A percentile compares a stretch with the other conserved stretches of the same genome.
phyloP scores from a whole-genome alignment of 208 protist species.

The Trypanosoma mega region DNA sequence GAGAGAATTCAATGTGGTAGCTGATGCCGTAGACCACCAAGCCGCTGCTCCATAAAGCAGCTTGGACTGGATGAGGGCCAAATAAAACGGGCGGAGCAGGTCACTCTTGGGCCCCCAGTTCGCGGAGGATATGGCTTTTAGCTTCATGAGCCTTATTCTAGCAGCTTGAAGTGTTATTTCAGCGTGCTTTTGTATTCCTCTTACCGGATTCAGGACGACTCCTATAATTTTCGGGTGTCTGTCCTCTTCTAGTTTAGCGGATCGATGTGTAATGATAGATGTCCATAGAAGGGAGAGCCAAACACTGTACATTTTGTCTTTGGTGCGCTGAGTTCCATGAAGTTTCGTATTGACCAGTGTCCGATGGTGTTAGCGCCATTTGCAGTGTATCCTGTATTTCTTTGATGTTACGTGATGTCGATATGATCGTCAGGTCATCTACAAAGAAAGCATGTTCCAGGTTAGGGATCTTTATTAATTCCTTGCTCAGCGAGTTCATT shows the following conservation, averaged over 20 bases:
- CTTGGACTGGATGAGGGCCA: slow-evolving; percentile 9
- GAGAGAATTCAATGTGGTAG: neutral
- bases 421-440: slow-evolving; percentile 32
- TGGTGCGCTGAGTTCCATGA: neutral
- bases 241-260: neutral
- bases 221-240: slow-evolving; percentile 14
- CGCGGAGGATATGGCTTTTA: slow-evolving; percentile 1
- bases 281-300: no score
- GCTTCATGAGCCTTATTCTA: slow-evolving; percentile 2
- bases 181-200: slow-evolving; percentile 6
- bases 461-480: slow-evolving; percentile 3
- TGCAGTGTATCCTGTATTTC: slow-evolving; percentile 9
- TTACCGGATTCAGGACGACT: slow-evolving; percentile 10
- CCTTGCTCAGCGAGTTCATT: slow-evolving; percentile 28
- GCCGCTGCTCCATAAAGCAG: slow-evolving; percentile 1
- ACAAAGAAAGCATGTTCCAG: slow-evolving; percentile 29
- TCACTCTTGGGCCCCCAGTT: slow-evolving; percentile 11
- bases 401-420: neutral
- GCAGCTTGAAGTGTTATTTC: neutral
- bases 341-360: neutral
- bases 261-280: no score
- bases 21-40: slow-evolving; percentile 10
- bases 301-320: slow-evolving; percentile 13
- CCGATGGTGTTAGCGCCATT: neutral
- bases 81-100: neutral